phyloP scores from a whole-genome alignment of 768 basidiomycete genomes.

The Naganishia vaughanmartiniae region DNA sequence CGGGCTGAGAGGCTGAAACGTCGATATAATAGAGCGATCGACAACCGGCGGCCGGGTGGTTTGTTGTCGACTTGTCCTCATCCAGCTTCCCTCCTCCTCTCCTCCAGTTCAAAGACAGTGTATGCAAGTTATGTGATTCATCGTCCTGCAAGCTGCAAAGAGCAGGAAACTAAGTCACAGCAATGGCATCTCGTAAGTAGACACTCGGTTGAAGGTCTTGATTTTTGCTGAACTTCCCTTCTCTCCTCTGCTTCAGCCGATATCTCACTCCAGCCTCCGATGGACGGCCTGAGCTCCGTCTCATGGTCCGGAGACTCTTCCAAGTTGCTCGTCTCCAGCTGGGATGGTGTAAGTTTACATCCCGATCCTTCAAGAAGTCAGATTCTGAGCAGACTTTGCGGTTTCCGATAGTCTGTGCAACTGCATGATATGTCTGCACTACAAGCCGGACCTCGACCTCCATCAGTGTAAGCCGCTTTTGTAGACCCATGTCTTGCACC shows the following conservation, averaged over 20 bases:
- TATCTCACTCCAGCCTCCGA: constrained; percentile 59
- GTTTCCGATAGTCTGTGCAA: constrained; percentile 59
- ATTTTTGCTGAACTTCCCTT: neutral
- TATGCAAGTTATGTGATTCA: neutral
- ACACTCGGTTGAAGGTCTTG: neutral
- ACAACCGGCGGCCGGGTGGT: neutral
- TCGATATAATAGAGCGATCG: constrained; percentile 1
- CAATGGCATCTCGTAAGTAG: constrained; percentile 21
- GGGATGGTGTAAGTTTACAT: constrained; percentile 68
- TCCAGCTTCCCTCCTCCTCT: too few species aligned
- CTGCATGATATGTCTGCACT: constrained; percentile 27
- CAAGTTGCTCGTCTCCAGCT: constrained; percentile 77
- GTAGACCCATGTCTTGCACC: constrained; percentile 34
- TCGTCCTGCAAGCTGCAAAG: neutral
- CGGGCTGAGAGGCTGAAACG: neutral
- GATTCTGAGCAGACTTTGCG: constrained; percentile 61
- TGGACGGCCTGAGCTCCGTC: constrained; percentile 78
- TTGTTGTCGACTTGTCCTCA: neutral
- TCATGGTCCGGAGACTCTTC: constrained; percentile 79
- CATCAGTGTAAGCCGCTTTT: neutral
- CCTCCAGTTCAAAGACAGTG: neutral
- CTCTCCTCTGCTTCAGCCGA: constrained; percentile 25
- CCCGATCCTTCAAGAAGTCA: constrained; percentile 58
- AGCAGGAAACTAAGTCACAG: neutral
- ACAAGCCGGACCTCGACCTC: neutral